Base-by-base conservation (phyloP, 768 basidiomycete species). In the Suillus spraguei region DNA sequence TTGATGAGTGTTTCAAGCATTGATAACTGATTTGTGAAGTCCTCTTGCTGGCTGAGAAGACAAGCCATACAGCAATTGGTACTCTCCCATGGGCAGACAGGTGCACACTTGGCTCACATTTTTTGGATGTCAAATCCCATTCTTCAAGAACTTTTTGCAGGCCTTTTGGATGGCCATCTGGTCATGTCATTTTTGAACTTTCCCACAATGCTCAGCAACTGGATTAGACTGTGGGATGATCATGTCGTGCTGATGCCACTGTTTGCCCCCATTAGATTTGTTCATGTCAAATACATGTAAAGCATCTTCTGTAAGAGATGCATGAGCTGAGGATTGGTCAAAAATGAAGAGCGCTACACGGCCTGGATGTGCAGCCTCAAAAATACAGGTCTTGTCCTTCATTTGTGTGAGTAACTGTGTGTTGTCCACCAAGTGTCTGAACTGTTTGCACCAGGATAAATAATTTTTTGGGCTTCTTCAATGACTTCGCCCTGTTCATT, bases 181-280 rank as follows among this genome's bases (percentile, higher is more conserved):
- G 44, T 0, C 70, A 54, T 11, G 70, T 77, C 81, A 83, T 82
- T 58, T 70, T 62, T 81, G 80, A 1, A 63, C 1, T 20, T 62
- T 60, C 7, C 69, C 70, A 5, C 52, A 52, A 8, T 67, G 55
- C 2, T 35, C 39, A 5, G 17, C 5, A 16, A 33, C 14, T 4
- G 70, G 65, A 55, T 74, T 72, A 10, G 63, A 62, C n/a, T 65
- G n/a, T 16, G 71, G 71, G 33, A 74, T 69, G 13, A 70, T 47
- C 0, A 67, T 74, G 24, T 70, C 63, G 10, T 44, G 38, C 60
- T 69, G 69, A 28, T 65, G 64, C 1, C 50, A 39, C 50, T 73
- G 68, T 38, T 73, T 72, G 1, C 69, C 69, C 22, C 63, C 66
- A 46, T 72, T 62, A 11, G 63, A 62, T 16, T 47, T 61, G 36